Evolutionary conservation across 2,329 filamentous ascomycete species (phyloP).

Genomic region (Cadophora gregata): DNA sequence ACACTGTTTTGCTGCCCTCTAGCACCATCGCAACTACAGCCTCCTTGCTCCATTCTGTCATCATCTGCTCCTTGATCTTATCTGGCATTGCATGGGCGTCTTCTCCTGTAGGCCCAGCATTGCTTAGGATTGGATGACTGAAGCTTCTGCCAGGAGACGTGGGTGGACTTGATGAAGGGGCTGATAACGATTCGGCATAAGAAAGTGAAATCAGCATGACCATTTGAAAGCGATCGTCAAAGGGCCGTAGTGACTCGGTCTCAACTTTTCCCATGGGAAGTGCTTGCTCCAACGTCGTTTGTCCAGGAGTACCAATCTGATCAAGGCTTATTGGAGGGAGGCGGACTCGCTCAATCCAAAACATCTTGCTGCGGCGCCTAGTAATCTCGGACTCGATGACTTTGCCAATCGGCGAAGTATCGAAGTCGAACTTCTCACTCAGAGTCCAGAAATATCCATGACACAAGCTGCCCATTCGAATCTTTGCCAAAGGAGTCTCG

Average conservation of each 20-base stretch:
- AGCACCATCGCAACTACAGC: constrained; percentile 71
- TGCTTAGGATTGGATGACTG: constrained; percentile 64
- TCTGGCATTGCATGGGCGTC: constrained; percentile 65
- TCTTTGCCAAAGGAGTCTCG: constrained; percentile 71
- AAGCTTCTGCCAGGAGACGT: constrained; percentile 71
- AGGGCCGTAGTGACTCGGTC: constrained; percentile 71
- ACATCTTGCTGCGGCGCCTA: constrained; percentile 72
- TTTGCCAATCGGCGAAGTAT: constrained; percentile 70
- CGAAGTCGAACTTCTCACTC: constrained; percentile 78
- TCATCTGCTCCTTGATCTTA: constrained; percentile 75
- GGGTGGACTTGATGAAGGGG: constrained; percentile 73
- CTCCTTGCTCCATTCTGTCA: constrained; percentile 81
- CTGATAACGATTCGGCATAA: constrained; percentile 67
- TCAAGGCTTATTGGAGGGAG: constrained; percentile 72
- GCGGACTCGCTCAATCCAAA: constrained; percentile 80
- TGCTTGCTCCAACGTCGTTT: constrained; percentile 52
- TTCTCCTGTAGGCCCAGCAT: constrained; percentile 50
- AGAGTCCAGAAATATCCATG: constrained; percentile 89
- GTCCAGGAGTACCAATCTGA: constrained; percentile 61
- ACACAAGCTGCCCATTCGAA: constrained; percentile 82
- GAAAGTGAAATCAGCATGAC: constrained; percentile 76
- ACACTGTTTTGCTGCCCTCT: constrained; percentile 73
- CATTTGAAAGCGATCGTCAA: constrained; percentile 74
- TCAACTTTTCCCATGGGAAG: constrained; percentile 58
- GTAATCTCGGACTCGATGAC: constrained; percentile 79